Evolutionary conservation across 2,329 filamentous ascomycete species (phyloP).

Genomic region (Sclerotinia spermophila): DNA sequence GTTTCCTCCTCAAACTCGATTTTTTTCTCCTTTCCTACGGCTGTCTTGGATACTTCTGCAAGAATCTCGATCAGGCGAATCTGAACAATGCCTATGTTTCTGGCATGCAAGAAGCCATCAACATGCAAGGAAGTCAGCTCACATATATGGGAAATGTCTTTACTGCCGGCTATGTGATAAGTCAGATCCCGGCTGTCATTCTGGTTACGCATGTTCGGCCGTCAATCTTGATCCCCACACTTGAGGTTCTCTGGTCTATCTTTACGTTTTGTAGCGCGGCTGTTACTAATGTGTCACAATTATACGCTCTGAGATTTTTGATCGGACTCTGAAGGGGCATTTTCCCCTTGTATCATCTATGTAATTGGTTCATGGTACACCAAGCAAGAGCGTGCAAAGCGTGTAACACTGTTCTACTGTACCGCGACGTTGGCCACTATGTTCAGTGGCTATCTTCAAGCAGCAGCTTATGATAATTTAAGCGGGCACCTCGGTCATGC

Average conservation of each 20-base stretch:
- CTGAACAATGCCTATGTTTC: conserved; percentile 41
- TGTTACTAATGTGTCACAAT: conserved; percentile 37
- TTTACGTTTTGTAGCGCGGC: conserved; percentile 29
- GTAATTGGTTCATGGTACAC: conserved; percentile 47
- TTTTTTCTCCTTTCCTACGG: conserved; percentile 45
- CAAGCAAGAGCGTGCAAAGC: conserved; percentile 47
- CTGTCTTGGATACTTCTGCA: conserved; percentile 47
- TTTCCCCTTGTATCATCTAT: conserved; percentile 37
- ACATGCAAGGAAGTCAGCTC: conserved; percentile 51
- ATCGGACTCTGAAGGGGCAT: conserved; percentile 40
- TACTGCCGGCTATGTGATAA: conserved; percentile 41
- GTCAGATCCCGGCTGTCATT: conserved; percentile 29
- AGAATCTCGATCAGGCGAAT: conserved; percentile 42
- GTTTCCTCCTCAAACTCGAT: conserved; percentile 48
- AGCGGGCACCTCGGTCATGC: conserved; percentile 38
- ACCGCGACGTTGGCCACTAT: conserved; percentile 49
- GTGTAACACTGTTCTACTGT: conserved; percentile 52
- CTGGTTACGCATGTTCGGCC: conserved; percentile 27
- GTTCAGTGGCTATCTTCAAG: conserved; percentile 44
- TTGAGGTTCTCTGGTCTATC: conserved; percentile 30
- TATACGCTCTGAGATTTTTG: conserved; percentile 45
- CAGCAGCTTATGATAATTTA: conserved; percentile 41
- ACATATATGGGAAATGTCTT: conserved; percentile 53
- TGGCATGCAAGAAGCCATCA: conserved; percentile 47
- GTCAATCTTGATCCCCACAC: conserved; percentile 29